These are phyloP conservation scores for Coccomyxa subellipsoidea DNA, from an alignment of 163 green algal genomes.

Conservation along the genomic window DNA sequence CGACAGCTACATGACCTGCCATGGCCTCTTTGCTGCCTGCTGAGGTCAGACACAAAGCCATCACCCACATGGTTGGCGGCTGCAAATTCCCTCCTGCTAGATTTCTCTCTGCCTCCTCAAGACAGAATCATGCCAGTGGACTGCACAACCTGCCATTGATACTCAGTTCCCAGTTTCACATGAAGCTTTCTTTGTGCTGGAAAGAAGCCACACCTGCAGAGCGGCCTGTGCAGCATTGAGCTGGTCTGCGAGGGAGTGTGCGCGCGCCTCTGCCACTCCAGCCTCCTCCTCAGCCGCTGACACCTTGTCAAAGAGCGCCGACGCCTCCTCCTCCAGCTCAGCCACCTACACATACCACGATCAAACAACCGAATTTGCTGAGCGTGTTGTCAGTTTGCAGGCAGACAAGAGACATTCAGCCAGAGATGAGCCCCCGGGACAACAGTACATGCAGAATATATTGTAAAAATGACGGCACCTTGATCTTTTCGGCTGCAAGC, in stretches of 20 bases:
- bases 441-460: too few species aligned
- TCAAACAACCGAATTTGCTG: neutral
- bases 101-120: neutral
- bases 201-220: neutral
- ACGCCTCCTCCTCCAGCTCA: neutral
- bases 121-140: neutral
- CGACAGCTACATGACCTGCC: too few species aligned
- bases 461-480: neutral
- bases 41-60: too few species aligned
- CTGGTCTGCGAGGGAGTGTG: neutral
- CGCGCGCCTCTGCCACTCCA: neutral
- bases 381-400: neutral
- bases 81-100: neutral
- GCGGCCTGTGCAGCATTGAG: neutral
- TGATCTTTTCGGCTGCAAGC: neutral
- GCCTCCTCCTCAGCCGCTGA: neutral
- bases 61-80: neutral
- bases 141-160: neutral
- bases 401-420: neutral
- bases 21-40: too few species aligned
- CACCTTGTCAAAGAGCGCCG: neutral
- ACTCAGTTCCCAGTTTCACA: neutral
- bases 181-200: neutral
- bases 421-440: neutral
- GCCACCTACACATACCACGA: neutral